phyloP scores from a whole-genome alignment of 148 eudicot species.

The Diospyros lotus region DNA sequence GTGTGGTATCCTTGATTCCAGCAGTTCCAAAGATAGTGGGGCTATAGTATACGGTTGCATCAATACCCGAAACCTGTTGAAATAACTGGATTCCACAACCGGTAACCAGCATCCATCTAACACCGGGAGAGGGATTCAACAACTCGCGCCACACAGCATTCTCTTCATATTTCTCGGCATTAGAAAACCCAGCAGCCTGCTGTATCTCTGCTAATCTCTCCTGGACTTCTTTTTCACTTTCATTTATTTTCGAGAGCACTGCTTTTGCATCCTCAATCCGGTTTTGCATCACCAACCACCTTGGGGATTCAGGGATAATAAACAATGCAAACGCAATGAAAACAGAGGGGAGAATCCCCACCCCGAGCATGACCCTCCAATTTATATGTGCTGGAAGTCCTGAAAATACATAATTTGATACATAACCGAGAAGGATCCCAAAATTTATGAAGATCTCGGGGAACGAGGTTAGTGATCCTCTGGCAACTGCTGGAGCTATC shows the following conservation, averaged over 20 bases:
- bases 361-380: constrained; percentile 89
- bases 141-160: constrained; percentile 69
- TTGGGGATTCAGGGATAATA: constrained; percentile 86
- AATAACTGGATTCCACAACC: constrained; percentile 86
- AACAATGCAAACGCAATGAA: constrained; percentile 64
- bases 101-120: constrained; percentile 58
- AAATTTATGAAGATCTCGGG: constrained; percentile 85
- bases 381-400: constrained; percentile 57
- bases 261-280: constrained; percentile 69
- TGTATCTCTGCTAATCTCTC: constrained; percentile 72
- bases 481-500: constrained; percentile 64
- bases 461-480: constrained; percentile 86
- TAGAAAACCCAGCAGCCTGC: constrained; percentile 39
- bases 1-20: constrained; percentile 44
- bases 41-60: constrained; percentile 76
- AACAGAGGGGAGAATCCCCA: constrained; percentile 75
- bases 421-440: constrained; percentile 81
- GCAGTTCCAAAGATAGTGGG: constrained; percentile 69
- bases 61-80: constrained; percentile 88
- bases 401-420: constrained; percentile 72
- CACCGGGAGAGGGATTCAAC: constrained; percentile 56
- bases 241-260: constrained; percentile 55
- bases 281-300: constrained; percentile 83
- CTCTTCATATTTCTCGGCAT: constrained; percentile 35
- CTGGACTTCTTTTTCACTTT: constrained; percentile 54